These are phyloP conservation scores for Amanita fuliginea DNA, from an alignment of 768 basidiomycete genomes.

Conservation along the genomic window DNA sequence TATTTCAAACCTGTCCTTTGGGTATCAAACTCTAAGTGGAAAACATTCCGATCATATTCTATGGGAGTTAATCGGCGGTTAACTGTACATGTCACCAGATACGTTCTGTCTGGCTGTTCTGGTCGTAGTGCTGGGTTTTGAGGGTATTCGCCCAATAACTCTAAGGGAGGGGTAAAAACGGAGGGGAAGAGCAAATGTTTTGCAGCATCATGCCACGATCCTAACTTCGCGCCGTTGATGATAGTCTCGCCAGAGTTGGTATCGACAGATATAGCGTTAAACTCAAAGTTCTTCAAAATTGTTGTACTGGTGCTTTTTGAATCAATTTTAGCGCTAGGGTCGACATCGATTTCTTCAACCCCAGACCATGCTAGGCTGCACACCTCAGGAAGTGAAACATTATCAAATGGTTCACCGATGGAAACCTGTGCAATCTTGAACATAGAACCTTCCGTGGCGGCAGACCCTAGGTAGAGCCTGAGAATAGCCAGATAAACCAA, in stretches of 20 bases:
- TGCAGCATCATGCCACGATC: constrained; percentile 78
- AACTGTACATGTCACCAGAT: constrained; percentile 86
- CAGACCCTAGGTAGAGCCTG: constrained; percentile 65
- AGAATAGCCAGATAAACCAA: constrained; percentile 74
- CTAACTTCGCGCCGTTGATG: constrained; percentile 47
- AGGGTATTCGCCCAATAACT: constrained; percentile 30
- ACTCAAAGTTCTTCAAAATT: constrained; percentile 39
- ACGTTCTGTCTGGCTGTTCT: constrained; percentile 81
- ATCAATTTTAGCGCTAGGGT: constrained; percentile 14
- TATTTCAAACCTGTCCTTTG: constrained; percentile 90
- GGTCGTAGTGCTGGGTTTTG: constrained; percentile 73
- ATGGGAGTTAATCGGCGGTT: constrained; percentile 90
- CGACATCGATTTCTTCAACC: constrained; percentile 45
- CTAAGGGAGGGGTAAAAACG: constrained; percentile 48
- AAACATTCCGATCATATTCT: constrained; percentile 97
- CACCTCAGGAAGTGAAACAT: constrained; percentile 39
- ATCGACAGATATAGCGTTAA: constrained; percentile 67
- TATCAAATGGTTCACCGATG: constrained; percentile 35
- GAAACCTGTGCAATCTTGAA: constrained; percentile 36
- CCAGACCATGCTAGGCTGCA: constrained; percentile 54
- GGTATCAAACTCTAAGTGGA: constrained; percentile 95
- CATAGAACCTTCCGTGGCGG: constrained; percentile 43
- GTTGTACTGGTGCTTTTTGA: constrained; percentile 21
- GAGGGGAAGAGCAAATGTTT: constrained; percentile 85
- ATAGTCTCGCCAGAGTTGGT: constrained; percentile 43